Evolutionary conservation across 129 eudicot species (phyloP).

Genomic region (Pulicaria dysenterica): DNA sequence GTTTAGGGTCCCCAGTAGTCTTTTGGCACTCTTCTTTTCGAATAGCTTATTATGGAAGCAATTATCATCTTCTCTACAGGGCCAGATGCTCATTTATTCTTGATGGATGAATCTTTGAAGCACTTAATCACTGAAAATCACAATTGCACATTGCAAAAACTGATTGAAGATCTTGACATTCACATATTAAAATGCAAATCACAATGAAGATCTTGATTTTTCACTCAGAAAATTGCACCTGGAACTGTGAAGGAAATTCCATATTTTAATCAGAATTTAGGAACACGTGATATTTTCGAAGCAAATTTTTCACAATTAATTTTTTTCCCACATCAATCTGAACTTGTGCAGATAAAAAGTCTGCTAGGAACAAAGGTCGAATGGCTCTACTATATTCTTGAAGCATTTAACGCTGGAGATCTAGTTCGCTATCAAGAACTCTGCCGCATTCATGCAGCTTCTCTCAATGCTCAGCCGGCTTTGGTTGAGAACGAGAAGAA

Average conservation of each 20-base stretch:
- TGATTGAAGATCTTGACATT: neutral
- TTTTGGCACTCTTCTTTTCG: too few relatives aligned
- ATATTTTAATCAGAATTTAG: too few relatives aligned
- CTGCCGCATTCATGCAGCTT: slow-evolving; percentile 72
- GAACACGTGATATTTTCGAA: too few relatives aligned
- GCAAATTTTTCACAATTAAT: too few relatives aligned
- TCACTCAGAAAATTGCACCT: too few relatives aligned
- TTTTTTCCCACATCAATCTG: neutral
- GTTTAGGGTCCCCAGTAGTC: too few relatives aligned
- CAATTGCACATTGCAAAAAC: neutral
- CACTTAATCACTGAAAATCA: neutral
- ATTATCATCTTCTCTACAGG: too few relatives aligned
- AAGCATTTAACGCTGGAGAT: slow-evolving; percentile 91
- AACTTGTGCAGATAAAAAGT: slow-evolving; percentile 59
- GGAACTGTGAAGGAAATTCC: too few relatives aligned
- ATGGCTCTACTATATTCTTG: slow-evolving; percentile 94
- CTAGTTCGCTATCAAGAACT: slow-evolving; percentile 85
- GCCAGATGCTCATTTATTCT: too few relatives aligned
- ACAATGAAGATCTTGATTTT: neutral
- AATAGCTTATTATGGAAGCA: too few relatives aligned
- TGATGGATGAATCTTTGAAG: neutral
- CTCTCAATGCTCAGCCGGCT: slow-evolving; percentile 86
- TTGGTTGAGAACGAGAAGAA: slow-evolving; percentile 82
- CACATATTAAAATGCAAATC: neutral
- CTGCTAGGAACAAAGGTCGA: slow-evolving; percentile 84